Evolutionary conservation across 1,284 basidiomycete genomes (phyloP).

Genomic region (Leccinum pallidistipes): DNA sequence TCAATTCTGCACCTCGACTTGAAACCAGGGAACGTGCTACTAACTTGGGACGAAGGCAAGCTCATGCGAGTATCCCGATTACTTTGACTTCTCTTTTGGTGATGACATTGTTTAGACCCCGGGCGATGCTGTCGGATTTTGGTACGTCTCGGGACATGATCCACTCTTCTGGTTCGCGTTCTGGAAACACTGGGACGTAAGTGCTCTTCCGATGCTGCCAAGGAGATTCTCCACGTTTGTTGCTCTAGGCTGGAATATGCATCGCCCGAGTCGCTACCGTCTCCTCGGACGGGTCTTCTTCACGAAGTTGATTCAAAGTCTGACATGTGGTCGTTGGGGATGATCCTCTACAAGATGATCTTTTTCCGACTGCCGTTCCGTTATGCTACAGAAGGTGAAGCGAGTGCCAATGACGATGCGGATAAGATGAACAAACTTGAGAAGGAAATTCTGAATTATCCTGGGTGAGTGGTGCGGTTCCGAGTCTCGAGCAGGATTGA

Average conservation of each 20-base stretch:
- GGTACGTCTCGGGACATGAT: conserved; percentile 92
- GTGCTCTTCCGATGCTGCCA: conserved; percentile 36
- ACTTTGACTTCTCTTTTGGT: conserved; percentile 5
- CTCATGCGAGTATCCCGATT: conserved; percentile 56
- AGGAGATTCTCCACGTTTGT: neutral
- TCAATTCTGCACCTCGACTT: conserved; percentile 90
- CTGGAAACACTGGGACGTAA: conserved; percentile 92
- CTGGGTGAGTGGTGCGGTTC: conserved; percentile 50
- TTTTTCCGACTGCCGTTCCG: conserved; percentile 85
- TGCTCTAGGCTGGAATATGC: conserved; percentile 68
- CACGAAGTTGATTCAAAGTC: conserved; percentile 82
- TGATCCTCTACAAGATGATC: conserved; percentile 89
- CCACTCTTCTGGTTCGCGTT: conserved; percentile 61
- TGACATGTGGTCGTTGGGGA: conserved; percentile 89
- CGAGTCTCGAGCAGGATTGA: conserved; percentile 6
- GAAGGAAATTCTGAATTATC: conserved; percentile 72
- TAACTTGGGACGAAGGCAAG: conserved; percentile 90
- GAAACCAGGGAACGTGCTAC: conserved; percentile 90
- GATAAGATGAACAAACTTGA: conserved; percentile 69
- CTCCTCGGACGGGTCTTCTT: conserved; percentile 63
- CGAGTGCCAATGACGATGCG: conserved; percentile 46
- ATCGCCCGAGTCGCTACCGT: conserved; percentile 84
- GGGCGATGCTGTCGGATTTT: conserved; percentile 92
- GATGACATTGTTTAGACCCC: conserved; percentile 48
- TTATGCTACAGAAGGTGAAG: conserved; percentile 57